These are phyloP conservation scores for Lachancea mirantina DNA, from an alignment of 805 yeast genomes.

Conservation along the genomic window DNA sequence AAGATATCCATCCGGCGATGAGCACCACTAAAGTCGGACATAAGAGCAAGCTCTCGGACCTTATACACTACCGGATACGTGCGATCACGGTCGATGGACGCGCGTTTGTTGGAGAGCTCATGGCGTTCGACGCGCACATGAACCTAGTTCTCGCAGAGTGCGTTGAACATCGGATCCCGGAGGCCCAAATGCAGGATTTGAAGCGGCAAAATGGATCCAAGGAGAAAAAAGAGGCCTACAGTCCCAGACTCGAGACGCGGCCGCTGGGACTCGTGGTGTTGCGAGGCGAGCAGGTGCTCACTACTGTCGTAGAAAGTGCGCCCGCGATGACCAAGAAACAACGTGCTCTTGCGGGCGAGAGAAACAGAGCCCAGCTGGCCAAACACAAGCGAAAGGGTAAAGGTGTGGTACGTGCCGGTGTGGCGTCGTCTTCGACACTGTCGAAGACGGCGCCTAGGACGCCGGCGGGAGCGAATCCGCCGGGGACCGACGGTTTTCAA, in stretches of 20 bases:
- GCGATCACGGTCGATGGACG: constrained; percentile 74
- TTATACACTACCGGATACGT: constrained; percentile 65
- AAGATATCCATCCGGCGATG: too few relatives aligned
- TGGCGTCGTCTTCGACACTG: constrained; percentile 1
- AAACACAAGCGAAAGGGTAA: constrained; percentile 24
- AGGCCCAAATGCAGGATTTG: constrained; percentile 39
- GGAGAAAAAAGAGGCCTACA: constrained; percentile 24
- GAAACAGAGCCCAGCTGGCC: constrained; percentile 30
- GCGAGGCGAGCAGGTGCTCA: constrained; percentile 81
- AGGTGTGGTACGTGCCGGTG: constrained; percentile 5
- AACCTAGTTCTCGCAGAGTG: constrained; percentile 79
- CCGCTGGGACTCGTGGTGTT: constrained; percentile 73
- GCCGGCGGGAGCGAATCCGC: not conserved
- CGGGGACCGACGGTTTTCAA: constrained; percentile 6
- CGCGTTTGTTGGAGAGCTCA: constrained; percentile 66
- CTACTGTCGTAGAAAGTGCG: constrained; percentile 53
- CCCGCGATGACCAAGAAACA: constrained; percentile 41
- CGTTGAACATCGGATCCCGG: constrained; percentile 73
- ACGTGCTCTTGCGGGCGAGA: constrained; percentile 27
- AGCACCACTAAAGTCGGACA: constrained; percentile 17
- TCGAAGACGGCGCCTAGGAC: not conserved
- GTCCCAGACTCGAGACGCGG: constrained; percentile 59
- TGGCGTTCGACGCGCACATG: constrained; percentile 87
- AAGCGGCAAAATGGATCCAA: constrained; percentile 30
- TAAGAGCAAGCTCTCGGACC: constrained; percentile 39